Percentiles rank a stretch among this genome's conserved stretches.
These are phyloP conservation scores for Tylopilus subfusipes DNA, from an alignment of 768 basidiomycete genomes.

Conservation along the genomic window DNA sequence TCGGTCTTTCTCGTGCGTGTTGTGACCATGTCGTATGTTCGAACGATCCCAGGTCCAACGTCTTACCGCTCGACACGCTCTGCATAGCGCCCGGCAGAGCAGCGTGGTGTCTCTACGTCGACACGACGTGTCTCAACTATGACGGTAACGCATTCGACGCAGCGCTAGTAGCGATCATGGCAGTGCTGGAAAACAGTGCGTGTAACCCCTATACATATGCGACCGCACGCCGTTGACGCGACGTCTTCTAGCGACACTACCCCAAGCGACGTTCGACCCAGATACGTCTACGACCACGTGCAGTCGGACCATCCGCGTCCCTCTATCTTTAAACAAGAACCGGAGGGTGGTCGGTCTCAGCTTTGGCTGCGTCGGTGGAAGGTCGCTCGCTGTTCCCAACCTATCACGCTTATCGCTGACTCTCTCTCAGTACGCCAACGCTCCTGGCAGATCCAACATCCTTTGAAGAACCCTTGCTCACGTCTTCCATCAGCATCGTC, in stretches of 20 bases:
- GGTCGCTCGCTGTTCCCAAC: constrained; percentile 1
- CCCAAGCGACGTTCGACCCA: constrained; percentile 66
- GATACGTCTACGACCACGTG: constrained; percentile 64
- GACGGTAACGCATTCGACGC: constrained; percentile 97
- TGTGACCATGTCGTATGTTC: not conserved
- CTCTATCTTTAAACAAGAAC: constrained; percentile 41
- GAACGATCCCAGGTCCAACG: constrained; percentile 47
- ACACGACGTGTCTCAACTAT: constrained; percentile 94
- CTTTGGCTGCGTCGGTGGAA: constrained; percentile 26
- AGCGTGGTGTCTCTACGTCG: constrained; percentile 93
- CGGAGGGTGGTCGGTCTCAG: constrained; percentile 20
- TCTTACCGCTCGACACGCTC: constrained; percentile 63
- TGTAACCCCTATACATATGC: constrained; percentile 45
- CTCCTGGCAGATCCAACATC: constrained; percentile 82
- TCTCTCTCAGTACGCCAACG: constrained; percentile 33
- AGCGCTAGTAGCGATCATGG: constrained; percentile 79
- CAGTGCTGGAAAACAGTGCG: constrained; percentile 83
- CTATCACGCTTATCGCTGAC: not conserved
- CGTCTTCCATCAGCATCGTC: constrained; percentile 64
- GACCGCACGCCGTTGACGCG: not conserved
- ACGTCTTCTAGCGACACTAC: constrained; percentile 54
- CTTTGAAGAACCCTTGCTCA: constrained; percentile 86
- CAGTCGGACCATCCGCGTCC: constrained; percentile 44
- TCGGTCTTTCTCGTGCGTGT: not conserved
- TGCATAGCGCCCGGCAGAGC: constrained; percentile 79